Base-by-base conservation (phyloP, 345 rosid species). In the Eucalyptus polyanthemos region DNA sequence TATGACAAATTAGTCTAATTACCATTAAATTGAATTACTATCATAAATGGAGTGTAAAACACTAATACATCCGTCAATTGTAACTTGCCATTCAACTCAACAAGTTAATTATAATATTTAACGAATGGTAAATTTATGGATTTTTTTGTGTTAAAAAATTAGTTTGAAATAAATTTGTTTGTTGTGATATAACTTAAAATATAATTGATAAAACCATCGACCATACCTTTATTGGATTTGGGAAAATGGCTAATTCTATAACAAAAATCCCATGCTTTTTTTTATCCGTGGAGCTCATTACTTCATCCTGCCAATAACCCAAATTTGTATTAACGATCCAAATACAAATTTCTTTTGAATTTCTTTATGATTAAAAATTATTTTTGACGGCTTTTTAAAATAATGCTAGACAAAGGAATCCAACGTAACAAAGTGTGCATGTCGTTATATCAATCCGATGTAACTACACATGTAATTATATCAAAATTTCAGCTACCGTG, bases 391-490 rank as follows among this genome's bases (percentile, higher is more conserved):
- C 69, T 6, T 62, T 60, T 62, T 27, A 62, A 16, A n/a, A 65
- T 31, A 65, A n/a, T 3, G 11, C 40, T 0, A n/a, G 21, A 31
- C 5, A 65, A n/a, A 65, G 37, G 3, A n/a, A 14, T n/a, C 76
- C 19, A 3, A 65, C 0, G 0, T 65, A 14, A 65, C 5, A 29
- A 65, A 4, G 37, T 14, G 37, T n/a, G 10, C 76, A n/a, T 21
- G 1, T 29, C 1, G 2, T 4, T 7, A 65, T n/a, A n/a, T 65
- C 0, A 1, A 27, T 60, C 8, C 8, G 1, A 60, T 60, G 16
- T 27, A 60, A 29, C 69, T 6, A 60, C 11, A 7, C 19, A n/a
- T 1, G 10, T 14, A 14, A 6, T n/a, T 29, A 14, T 14, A 65
- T 65, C 3, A 5, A 65, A 65, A 14, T 65, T n/a, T n/a, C 11